Evolutionary conservation across 345 rosid species (phyloP).

Genomic region (Eucalyptus marginata): DNA sequence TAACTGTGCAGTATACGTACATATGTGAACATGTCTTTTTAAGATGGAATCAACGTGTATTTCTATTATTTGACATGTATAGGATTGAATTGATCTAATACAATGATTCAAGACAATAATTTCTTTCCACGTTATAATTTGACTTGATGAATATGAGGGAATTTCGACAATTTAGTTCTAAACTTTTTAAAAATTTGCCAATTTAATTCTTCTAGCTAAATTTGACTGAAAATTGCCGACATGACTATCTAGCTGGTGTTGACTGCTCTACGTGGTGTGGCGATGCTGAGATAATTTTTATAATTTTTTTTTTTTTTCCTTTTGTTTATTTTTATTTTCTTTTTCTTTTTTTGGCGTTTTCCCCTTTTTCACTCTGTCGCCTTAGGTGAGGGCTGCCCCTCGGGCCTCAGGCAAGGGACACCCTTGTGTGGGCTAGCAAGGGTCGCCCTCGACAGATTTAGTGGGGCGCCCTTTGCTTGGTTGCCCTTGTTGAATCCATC

Average conservation of each 20-base stretch:
- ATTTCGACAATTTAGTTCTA: not conserved
- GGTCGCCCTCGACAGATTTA: accelerated
- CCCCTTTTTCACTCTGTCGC: accelerated
- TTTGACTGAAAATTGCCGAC: accelerated
- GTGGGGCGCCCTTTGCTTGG: too few relatives aligned
- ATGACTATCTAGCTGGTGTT: accelerated
- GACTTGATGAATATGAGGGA: not conserved
- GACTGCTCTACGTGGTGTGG: accelerated
- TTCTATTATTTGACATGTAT: not conserved
- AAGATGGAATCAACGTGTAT: not conserved
- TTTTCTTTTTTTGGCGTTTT: accelerated
- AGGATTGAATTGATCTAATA: not conserved
- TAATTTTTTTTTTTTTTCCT: too few relatives aligned
- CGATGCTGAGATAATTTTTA: accelerated
- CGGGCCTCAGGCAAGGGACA: accelerated
- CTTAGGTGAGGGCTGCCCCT: accelerated
- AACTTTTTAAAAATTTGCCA: accelerated
- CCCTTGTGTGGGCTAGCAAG: not conserved
- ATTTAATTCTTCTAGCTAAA: too few relatives aligned
- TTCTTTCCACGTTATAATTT: not conserved
- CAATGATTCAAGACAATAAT: not conserved
- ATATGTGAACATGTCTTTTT: not conserved
- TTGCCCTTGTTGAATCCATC: too few relatives aligned
- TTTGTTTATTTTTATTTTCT: too few relatives aligned
- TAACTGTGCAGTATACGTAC: not conserved